These are phyloP conservation scores for Hypoxylon cercidicola DNA, from an alignment of 495 filamentous ascomycete species.

Conservation along the genomic window DNA sequence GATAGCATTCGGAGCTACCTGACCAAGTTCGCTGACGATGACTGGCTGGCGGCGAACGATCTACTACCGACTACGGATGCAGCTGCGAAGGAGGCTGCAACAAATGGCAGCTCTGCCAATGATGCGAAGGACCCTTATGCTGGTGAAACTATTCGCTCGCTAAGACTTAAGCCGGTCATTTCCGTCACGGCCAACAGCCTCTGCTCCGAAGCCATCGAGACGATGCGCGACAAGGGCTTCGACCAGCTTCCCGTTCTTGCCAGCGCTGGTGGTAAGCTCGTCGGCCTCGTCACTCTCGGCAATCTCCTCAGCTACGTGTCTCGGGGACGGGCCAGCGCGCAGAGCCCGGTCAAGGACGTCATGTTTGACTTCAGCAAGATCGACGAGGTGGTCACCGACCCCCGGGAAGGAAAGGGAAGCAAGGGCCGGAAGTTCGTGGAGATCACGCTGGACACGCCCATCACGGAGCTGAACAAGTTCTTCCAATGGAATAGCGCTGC, in stretches of 20 bases:
- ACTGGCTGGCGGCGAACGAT: conserved; percentile 96
- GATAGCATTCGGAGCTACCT: conserved; percentile 98
- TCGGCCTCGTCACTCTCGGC: conserved; percentile 91
- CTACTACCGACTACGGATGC: conserved; percentile 68
- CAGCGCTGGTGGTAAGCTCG: conserved; percentile 72
- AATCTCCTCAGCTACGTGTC: conserved; percentile 93
- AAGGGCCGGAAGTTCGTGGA: conserved; percentile 80
- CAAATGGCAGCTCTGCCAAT: conserved; percentile 56
- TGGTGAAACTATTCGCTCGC: conserved; percentile 77
- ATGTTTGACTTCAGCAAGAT: conserved; percentile 96
- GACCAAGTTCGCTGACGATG: conserved; percentile 98
- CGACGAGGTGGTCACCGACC: conserved; percentile 87
- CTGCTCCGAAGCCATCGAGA: conserved; percentile 89
- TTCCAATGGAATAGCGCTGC: conserved; percentile 98
- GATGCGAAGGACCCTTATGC: conserved; percentile 69
- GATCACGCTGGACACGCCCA: conserved; percentile 89
- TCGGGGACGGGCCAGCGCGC: conserved; percentile 75
- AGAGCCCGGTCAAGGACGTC: conserved; percentile 80
- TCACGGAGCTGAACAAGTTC: conserved; percentile 85
- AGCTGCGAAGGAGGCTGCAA: conserved; percentile 51
- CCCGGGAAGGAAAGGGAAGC: conserved; percentile 64
- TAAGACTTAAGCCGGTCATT: conserved; percentile 91
- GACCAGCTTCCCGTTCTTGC: conserved; percentile 94
- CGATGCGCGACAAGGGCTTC: conserved; percentile 96
- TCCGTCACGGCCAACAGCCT: conserved; percentile 74